phyloP scores from a whole-genome alignment of 768 basidiomycete species.

The Lactarius psammicola region DNA sequence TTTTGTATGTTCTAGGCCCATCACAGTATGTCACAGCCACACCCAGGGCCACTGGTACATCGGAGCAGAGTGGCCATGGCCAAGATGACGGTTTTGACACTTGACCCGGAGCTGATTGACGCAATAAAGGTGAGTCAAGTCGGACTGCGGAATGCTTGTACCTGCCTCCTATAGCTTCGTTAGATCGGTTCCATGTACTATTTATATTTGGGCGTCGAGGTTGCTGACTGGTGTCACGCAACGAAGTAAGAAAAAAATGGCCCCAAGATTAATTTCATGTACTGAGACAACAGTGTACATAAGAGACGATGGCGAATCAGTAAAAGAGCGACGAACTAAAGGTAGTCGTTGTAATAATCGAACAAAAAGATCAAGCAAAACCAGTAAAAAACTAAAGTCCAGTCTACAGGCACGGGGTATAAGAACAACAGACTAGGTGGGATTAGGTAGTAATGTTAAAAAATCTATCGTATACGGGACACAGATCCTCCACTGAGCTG shows the following conservation, averaged over 20 bases:
- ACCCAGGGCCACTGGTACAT: too few species aligned
- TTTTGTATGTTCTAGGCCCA: too few species aligned
- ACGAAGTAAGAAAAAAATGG: neutral
- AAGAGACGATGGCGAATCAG: neutral
- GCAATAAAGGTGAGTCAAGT: neutral
- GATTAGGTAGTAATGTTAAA: neutral
- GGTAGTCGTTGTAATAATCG: neutral
- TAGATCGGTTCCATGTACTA: neutral
- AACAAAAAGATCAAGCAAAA: neutral
- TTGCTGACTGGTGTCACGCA: neutral
- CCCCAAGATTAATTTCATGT: neutral
- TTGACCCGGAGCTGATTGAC: neutral
- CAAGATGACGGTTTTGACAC: too few species aligned
- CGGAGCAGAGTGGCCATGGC: too few species aligned
- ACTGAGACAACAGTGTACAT: neutral
- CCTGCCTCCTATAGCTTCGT: neutral
- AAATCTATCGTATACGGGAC: neutral
- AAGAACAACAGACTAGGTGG: neutral
- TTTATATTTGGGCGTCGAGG: neutral
- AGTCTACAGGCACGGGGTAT: neutral
- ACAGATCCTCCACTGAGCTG: neutral
- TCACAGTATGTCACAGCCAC: too few species aligned
- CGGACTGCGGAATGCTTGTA: too few species aligned
- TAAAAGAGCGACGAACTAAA: neutral
- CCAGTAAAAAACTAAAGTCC: neutral